Base-by-base conservation (phyloP, 352 stramenopile genomes). In the Phytophthora tentaculata region DNA sequence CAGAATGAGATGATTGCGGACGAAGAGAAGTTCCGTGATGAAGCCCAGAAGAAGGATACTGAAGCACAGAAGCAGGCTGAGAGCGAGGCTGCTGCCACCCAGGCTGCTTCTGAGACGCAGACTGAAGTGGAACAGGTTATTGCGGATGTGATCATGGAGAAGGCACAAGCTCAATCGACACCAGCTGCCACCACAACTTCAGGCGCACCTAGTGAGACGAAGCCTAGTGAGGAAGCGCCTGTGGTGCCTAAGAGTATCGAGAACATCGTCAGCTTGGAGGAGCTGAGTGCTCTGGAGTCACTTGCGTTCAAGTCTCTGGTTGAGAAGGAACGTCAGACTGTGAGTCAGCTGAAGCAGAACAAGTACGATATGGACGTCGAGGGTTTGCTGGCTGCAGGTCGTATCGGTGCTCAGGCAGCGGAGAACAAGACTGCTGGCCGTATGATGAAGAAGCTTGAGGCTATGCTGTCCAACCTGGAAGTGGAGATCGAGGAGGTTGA, bases 1-100 rank as follows among this genome's bases (percentile, higher is more conserved):
- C 96, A 99, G 81, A 99, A 99, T 82, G 93, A 98, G 71, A 94
- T 97, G 84, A 96, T 97, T 71, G 89, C 88, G 56, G 86, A 94
- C 58, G 85, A 94, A 84, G 96, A 91, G 66, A 95, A 97, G 76
- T 96, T 97, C 78, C 92, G 90, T 39, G 76, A 94, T 57, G 79
- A 96, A 47, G 85, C 70, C 5, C 86, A 91, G 71, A 93, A 91
- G 74, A 92, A 91, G 71, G 88, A 93, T 37, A 82, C 73, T 12
- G 87, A 96, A 63, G 77, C 74, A 6, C 80, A 88, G 47, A 91
- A 93, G 64, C 88, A 92, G 59, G 83, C 80, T n/a, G 88, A 96
- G 59, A 81, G 68, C 17, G 81, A 90, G 24, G 74, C 73, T 8
- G 69, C 70, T 22, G 76, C 75, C 9, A 71, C 66, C 9, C 78